Evolutionary conservation across 129 eudicot species (phyloP).

Genomic region (Lactuca saligna): DNA sequence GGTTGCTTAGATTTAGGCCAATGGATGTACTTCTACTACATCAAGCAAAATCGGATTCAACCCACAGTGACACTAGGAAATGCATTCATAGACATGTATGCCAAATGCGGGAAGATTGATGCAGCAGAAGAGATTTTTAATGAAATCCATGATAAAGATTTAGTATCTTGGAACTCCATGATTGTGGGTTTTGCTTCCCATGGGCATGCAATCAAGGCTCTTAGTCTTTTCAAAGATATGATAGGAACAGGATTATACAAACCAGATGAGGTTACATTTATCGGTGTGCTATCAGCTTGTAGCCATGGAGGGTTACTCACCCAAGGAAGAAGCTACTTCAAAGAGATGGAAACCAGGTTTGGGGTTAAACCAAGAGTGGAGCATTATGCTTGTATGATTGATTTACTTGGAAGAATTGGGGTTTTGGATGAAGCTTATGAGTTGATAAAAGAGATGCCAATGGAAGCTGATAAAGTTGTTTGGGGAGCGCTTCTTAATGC

Average conservation of each 20-base stretch:
- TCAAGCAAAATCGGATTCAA: constrained; percentile 40
- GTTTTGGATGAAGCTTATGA: constrained; percentile 48
- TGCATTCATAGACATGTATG: constrained; percentile 75
- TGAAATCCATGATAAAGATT: constrained; percentile 42
- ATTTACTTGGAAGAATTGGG: constrained; percentile 70
- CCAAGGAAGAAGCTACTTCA: constrained; percentile 54
- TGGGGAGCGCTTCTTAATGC: constrained; percentile 71
- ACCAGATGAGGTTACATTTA: constrained; percentile 61
- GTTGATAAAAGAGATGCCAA: constrained; percentile 51
- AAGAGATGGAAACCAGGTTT: constrained; percentile 44
- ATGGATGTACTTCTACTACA: constrained; percentile 62
- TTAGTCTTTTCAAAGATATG: constrained; percentile 50
- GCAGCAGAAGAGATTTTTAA: constrained; percentile 47
- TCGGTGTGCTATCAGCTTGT: constrained; percentile 62
- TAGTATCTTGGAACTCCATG: constrained; percentile 56
- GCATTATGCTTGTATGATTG: constrained; percentile 75
- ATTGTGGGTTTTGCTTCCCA: constrained; percentile 69
- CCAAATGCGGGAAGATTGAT: constrained; percentile 69
- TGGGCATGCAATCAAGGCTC: constrained; percentile 43
- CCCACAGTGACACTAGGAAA: constrained; percentile 55
- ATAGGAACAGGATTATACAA: constrained; percentile 30
- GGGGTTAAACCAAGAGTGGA: constrained; percentile 54
- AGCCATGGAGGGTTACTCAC: constrained; percentile 55
- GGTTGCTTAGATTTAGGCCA: constrained; percentile 72
- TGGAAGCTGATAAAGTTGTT: constrained; percentile 62